Evolutionary conservation across 2,329 filamentous ascomycete species (phyloP).

Genomic region (Pezicula neosporulosa): DNA sequence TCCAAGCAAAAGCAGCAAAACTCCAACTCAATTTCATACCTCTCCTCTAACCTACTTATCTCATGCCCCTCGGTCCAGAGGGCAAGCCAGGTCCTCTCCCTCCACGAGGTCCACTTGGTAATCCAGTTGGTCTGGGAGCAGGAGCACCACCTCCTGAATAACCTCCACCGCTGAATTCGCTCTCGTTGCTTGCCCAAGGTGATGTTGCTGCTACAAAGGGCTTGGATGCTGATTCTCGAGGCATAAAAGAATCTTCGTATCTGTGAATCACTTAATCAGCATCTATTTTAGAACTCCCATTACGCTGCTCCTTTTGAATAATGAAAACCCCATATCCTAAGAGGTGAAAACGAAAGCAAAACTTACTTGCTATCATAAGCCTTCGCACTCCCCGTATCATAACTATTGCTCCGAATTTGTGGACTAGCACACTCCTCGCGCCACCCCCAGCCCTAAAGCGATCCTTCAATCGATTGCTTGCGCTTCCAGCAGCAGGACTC

Average conservation of each 20-base stretch:
- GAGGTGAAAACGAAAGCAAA: not conserved
- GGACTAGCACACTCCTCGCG: slow-evolving; percentile 48
- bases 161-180: slow-evolving; percentile 35
- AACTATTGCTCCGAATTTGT: slow-evolving; percentile 10
- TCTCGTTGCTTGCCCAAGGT: slow-evolving; percentile 42
- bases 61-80: slow-evolving; percentile 20
- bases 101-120: slow-evolving; percentile 40
- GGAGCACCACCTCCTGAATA: slow-evolving; percentile 28
- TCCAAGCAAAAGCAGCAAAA: no score
- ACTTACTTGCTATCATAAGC: slow-evolving; percentile 11
- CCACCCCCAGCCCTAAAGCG: slow-evolving; percentile 67
- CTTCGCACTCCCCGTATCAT: slow-evolving; percentile 9
- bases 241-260: slow-evolving; percentile 26
- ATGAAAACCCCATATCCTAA: slow-evolving; percentile 1
- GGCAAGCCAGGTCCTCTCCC: slow-evolving; percentile 20
- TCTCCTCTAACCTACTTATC: slow-evolving; percentile 7
- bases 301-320: not conserved
- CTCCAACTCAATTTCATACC: no score
- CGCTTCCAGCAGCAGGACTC: slow-evolving; percentile 31
- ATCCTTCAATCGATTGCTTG: slow-evolving; percentile 80
- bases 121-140: slow-evolving; percentile 31
- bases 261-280: slow-evolving; percentile 23
- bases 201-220: slow-evolving; percentile 44
- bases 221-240: slow-evolving; percentile 22
- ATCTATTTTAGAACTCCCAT: slow-evolving; percentile 27